Evolutionary conservation across 169 alveolate species (phyloP), one percentile per base, ranked within the genome.

Genomic region (Plasmodium knowlesi): DNA sequence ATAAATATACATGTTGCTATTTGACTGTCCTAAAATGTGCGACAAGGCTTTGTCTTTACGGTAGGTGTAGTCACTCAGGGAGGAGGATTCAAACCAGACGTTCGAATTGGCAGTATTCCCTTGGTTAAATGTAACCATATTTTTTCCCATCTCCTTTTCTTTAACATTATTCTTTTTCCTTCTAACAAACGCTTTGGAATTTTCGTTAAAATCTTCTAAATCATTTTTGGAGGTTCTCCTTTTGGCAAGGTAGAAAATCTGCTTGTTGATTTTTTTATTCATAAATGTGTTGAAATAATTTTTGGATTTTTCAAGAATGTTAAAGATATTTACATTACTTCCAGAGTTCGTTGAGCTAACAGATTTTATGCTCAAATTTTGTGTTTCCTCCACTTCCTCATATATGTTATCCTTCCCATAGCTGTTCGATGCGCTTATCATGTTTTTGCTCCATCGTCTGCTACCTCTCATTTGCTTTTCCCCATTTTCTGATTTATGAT

Each of bases 201-300:
- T 78, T 73, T 67, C 93, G 80, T 28, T 39, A 9, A 86, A 86
- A 53, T 74, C 78, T n/a, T 86, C 79, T 10, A 74, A 83, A 43
- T 74, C 43, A 14, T 74, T 86, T 28, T 72, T 50, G n/a, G 41
- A 54, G 34, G 22, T n/a, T 25, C 16, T 78, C 71, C 43, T 86
- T 53, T 25, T 74, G 14, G 93, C 93, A 22, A 74, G 57, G 43
- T 86, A 86, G 76, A 86, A 86, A 14, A 86, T 54, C 70, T 86
- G 93, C 41, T 78, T 86, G 32, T 78, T 86, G 28, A 86, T 86
- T 54, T 86, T 73, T 39, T 76, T 86, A 78, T 78, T 54, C 85
- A 86, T 86, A 86, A 53, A 86, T 46, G 79, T 86, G 71, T 86
- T 86, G 67, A 54, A 54, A 50, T 76, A 53, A 86, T 74, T 86